phyloP scores from a whole-genome alignment of 148 eudicot genomes.

The Bassia scoparia region DNA sequence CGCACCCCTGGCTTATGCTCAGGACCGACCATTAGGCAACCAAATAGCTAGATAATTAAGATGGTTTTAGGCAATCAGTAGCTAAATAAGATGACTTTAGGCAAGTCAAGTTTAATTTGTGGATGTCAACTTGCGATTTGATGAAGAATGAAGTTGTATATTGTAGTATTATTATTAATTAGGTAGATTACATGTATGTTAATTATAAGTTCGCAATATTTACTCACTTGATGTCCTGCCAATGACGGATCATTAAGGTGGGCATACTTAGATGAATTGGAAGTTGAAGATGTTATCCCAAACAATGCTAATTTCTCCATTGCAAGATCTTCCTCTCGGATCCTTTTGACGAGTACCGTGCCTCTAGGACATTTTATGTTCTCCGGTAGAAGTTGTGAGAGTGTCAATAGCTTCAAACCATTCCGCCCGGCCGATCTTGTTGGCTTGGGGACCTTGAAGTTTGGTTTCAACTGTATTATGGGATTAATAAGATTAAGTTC shows the following conservation, averaged over 20 bases:
- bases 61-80: too few relatives aligned
- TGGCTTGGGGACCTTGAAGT: background rate
- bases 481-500: too few relatives aligned
- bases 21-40: too few relatives aligned
- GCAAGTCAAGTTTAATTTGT: too few relatives aligned
- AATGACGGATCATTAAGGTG: background rate
- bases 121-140: too few relatives aligned
- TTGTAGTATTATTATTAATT: too few relatives aligned
- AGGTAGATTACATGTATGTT: too few relatives aligned
- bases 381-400: slow-evolving; percentile 8
- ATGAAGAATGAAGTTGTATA: too few relatives aligned
- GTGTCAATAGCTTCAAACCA: background rate
- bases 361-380: slow-evolving; percentile 26
- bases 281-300: background rate
- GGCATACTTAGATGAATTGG: background rate
- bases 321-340: slow-evolving; percentile 24
- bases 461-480: slow-evolving; percentile 20
- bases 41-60: too few relatives aligned
- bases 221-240: slow-evolving; percentile 14
- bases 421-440: background rate
- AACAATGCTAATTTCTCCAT: background rate
- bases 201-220: background rate
- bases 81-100: too few relatives aligned
- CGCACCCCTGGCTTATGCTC: too few relatives aligned
- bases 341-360: slow-evolving; percentile 23